These are phyloP conservation scores for Tuber brumale DNA, from an alignment of 495 filamentous ascomycete species.

Conservation along the genomic window DNA sequence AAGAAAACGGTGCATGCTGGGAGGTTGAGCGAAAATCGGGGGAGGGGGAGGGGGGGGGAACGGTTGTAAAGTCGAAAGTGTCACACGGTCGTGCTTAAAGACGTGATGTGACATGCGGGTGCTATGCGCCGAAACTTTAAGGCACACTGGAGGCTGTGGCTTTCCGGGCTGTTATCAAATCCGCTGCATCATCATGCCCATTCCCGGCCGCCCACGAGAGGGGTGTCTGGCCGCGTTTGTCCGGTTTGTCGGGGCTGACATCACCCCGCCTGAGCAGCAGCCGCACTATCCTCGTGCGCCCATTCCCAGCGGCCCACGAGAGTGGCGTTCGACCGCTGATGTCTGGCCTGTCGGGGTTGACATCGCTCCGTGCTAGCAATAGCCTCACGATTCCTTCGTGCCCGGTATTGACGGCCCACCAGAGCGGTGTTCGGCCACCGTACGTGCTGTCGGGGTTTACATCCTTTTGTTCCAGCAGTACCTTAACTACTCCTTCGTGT, in stretches of 20 bases:
- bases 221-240: background rate
- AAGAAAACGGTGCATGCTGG: no score
- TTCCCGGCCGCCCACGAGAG: background rate
- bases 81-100: background rate
- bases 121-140: background rate
- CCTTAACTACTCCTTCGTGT: background rate
- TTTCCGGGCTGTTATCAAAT: background rate
- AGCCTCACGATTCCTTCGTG: background rate
- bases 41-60: background rate
- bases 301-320: background rate
- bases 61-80: background rate
- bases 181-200: background rate
- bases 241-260: background rate
- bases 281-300: background rate
- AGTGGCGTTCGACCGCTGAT: background rate
- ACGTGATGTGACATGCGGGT: background rate
- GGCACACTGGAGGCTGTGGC: background rate
- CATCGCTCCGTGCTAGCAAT: background rate
- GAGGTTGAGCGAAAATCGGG: background rate
- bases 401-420: background rate
- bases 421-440: background rate
- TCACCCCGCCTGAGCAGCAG: background rate
- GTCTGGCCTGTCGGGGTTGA: conserved; percentile 1
- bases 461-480: background rate
- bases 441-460: conserved; percentile 1